Evolutionary conservation across 176 grass and related monocot species (phyloP), one percentile per base, ranked within the genome.

Genomic region (Carex scoparia): DNA sequence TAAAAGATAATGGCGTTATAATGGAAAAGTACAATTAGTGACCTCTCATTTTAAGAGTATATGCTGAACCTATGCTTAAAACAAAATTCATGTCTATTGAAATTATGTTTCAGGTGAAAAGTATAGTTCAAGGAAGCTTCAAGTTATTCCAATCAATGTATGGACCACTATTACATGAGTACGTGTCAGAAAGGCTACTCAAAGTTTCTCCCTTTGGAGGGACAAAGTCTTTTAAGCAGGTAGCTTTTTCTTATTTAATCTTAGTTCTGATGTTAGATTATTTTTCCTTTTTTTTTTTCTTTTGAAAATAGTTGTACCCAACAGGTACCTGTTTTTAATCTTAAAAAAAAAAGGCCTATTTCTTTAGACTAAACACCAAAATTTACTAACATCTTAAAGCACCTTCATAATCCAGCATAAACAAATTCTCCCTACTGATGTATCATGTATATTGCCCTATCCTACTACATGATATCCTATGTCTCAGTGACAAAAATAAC

Each of bases 101-200:
- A 19, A 85, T 65, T 79, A 86, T 61, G 84, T 65, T 83, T 83
- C 85, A 97, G 94, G 94, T 97, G 33, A 94, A 91, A 82, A 92
- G 91, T 65, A 97, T 97, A 71, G 89, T 97, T 57, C 84, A 90
- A 18, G 94, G 92, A 87, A 97, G 87, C 87, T 91, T 97, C 81
- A 84, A 85, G 44, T 89, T 90, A 70, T 97, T 97, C 81, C 90
- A 90, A 79, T 75, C 46, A 51, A 94, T 94, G 92, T 97, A 97
- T 82, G 86, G 59, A 78, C 86, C 92, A 6, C 55, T 88, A 62
- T 79, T 97, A 85, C 87, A 90, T n/a, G 92, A 94, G 55, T 91
- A 91, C 69, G 79, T 88, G 33, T 65, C 62, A 84, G 86, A 90
- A 89, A 91, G 92, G 77, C 35, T 97, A 61, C 71, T 97, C 77